These are phyloP conservation scores for Wickerhamiella musiphila DNA, from an alignment of 805 yeast genomes.

Conservation along the genomic window DNA sequence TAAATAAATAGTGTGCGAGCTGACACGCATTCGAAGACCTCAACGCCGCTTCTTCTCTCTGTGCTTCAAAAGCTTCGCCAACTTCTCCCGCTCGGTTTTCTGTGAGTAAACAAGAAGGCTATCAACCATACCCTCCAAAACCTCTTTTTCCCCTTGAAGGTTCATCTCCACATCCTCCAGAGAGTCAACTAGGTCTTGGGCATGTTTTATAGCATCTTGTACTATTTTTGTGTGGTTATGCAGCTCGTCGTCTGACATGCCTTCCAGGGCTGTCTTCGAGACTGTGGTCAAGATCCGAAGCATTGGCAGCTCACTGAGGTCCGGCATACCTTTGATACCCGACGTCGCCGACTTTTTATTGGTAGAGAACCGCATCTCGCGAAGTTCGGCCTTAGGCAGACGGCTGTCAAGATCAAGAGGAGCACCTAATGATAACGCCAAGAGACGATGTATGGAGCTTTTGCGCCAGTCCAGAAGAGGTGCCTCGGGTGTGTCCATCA, in stretches of 20 bases:
- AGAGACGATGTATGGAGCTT: constrained; percentile 44
- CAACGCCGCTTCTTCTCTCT: too few species aligned
- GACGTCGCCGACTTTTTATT: constrained; percentile 4
- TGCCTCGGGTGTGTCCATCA: constrained; percentile 32
- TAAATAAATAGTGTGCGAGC: too few species aligned
- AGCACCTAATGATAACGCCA: constrained; percentile 48
- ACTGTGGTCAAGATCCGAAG: constrained; percentile 22
- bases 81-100: constrained; percentile 12
- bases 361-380: constrained; percentile 10
- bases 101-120: constrained; percentile 85
- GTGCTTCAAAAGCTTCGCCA: constrained; percentile 5
- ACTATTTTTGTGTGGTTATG: constrained; percentile 23
- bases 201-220: constrained; percentile 21
- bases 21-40: too few species aligned
- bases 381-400: constrained; percentile 17
- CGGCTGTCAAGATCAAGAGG: constrained; percentile 56
- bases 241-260: constrained; percentile 25
- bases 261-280: constrained; percentile 22
- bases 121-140: constrained; percentile 77
- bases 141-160: constrained; percentile 44
- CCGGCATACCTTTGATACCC: constrained; percentile 6
- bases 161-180: constrained; percentile 38
- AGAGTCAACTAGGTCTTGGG: constrained; percentile 26
- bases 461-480: constrained; percentile 54
- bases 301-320: constrained; percentile 10